These are phyloP conservation scores for Harringtonia lauricola DNA, from an alignment of 2,329 filamentous ascomycete species.

Conservation along the genomic window DNA sequence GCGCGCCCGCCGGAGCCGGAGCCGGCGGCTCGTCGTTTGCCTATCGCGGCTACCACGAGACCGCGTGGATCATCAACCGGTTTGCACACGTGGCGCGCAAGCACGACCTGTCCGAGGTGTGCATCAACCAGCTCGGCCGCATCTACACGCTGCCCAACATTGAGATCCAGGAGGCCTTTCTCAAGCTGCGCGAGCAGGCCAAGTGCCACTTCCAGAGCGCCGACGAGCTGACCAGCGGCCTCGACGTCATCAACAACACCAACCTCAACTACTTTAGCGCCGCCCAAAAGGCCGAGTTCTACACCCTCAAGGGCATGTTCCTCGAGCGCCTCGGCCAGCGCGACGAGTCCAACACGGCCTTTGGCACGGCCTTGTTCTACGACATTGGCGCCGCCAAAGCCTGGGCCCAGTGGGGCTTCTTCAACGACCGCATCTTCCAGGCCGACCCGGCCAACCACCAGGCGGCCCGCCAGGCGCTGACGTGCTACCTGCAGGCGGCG, in stretches of 20 bases:
- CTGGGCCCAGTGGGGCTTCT: slow-evolving; percentile 98
- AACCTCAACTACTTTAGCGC: slow-evolving; percentile 97
- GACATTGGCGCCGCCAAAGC: slow-evolving; percentile 93
- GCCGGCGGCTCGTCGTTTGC: slow-evolving; percentile 87
- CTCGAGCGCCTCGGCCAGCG: slow-evolving; percentile 85
- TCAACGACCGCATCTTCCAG: slow-evolving; percentile 95
- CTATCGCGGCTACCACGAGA: slow-evolving; percentile 96
- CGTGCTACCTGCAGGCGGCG: slow-evolving; percentile 91
- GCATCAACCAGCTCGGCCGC: slow-evolving; percentile 89
- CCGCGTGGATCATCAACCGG: slow-evolving; percentile 98
- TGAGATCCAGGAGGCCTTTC: slow-evolving; percentile 96
- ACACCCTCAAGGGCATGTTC: slow-evolving; percentile 99
- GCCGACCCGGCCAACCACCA: slow-evolving; percentile 73
- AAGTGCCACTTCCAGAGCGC: slow-evolving; percentile 98
- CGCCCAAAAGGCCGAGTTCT: slow-evolving; percentile 96
- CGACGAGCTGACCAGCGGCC: slow-evolving; percentile 77
- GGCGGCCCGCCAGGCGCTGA: slow-evolving; percentile 81
- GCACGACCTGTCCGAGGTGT: slow-evolving; percentile 92
- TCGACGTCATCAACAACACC: slow-evolving; percentile 99
- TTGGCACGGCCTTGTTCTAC: slow-evolving; percentile 89
- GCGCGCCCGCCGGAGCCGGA: slow-evolving; percentile 50
- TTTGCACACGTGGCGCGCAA: slow-evolving; percentile 97
- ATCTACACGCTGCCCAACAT: slow-evolving; percentile 99
- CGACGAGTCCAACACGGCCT: slow-evolving; percentile 85
- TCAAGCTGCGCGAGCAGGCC: slow-evolving; percentile 96